Evolutionary conservation across 2,329 filamentous ascomycete genomes (phyloP).

Genomic region (Aspergillus sp.): DNA sequence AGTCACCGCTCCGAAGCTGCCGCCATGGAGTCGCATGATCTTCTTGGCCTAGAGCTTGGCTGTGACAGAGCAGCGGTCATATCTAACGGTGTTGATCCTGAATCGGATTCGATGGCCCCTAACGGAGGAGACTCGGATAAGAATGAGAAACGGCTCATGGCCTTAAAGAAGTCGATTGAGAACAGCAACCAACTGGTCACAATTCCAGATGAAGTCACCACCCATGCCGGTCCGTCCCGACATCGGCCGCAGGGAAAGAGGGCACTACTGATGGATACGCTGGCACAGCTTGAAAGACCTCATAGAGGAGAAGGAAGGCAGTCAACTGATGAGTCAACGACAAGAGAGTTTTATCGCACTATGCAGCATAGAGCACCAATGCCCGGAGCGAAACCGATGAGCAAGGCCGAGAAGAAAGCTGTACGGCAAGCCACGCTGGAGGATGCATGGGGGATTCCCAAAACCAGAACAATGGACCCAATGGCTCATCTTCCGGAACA

Average conservation of each 20-base stretch:
- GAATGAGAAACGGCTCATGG: too few relatives aligned
- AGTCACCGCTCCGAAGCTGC: too few relatives aligned
- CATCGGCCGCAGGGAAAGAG: constrained; percentile 1
- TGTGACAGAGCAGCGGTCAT: too few relatives aligned
- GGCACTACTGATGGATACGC: constrained; percentile 3
- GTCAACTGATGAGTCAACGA: constrained; percentile 11
- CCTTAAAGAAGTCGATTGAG: too few relatives aligned
- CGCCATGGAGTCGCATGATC: constrained; percentile 3
- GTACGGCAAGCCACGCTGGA: constrained; percentile 20
- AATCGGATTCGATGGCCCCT: too few relatives aligned
- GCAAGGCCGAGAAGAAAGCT: constrained; percentile 9
- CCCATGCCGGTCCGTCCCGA: background rate
- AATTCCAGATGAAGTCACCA: background rate
- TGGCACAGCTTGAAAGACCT: constrained; percentile 8
- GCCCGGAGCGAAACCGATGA: constrained; percentile 7
- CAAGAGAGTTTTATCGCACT: constrained; percentile 17
- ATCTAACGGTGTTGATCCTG: too few relatives aligned
- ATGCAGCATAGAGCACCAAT: constrained; percentile 23
- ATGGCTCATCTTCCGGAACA: background rate
- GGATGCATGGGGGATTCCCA: constrained; percentile 18
- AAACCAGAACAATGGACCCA: constrained; percentile 4
- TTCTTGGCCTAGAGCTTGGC: constrained; percentile 5
- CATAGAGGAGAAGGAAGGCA: constrained; percentile 6
- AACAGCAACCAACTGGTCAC: too few relatives aligned
- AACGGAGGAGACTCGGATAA: too few relatives aligned